Conservation (phyloP, 495 filamentous ascomycete species). For the Xylaria venustula region DNA sequence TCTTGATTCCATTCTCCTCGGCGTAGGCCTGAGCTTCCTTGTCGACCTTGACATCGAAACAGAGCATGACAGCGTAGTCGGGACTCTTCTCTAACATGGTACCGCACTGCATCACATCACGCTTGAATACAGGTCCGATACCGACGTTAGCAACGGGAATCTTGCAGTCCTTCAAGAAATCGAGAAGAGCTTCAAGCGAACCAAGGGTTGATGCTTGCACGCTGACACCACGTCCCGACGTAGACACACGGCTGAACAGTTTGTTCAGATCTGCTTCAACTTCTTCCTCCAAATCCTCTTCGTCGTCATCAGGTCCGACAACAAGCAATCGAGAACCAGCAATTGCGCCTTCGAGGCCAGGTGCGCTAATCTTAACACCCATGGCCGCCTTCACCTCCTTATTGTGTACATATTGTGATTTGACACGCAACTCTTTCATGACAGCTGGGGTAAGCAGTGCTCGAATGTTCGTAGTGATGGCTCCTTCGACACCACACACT, state of each 20-base stretch:
- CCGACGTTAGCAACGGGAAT: conserved; percentile 97
- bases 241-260: conserved; percentile 85
- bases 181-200: conserved; percentile 92
- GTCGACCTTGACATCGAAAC: conserved; percentile 99
- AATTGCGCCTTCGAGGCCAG: conserved; percentile 94
- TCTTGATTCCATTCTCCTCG: conserved; percentile 92
- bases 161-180: conserved; percentile 91
- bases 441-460: conserved; percentile 94
- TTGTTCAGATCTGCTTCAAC: conserved; percentile 94
- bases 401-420: conserved; percentile 93
- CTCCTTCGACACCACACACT: conserved; percentile 90
- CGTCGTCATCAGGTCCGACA: conserved; percentile 91
- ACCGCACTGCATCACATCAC: conserved; percentile 94
- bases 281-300: conserved; percentile 93
- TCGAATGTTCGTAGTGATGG: conserved; percentile 92
- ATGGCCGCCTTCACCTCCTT: conserved; percentile 98
- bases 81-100: conserved; percentile 96
- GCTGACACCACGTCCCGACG: conserved; percentile 86
- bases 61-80: conserved; percentile 98
- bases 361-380: conserved; percentile 98
- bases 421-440: conserved; percentile 91
- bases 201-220: conserved; percentile 98
- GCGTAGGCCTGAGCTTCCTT: conserved; percentile 92
- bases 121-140: conserved; percentile 97
- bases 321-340: conserved; percentile 93